Base-by-base conservation (phyloP, 2,329 filamentous ascomycete genomes). In the Septoria petroselini region DNA sequence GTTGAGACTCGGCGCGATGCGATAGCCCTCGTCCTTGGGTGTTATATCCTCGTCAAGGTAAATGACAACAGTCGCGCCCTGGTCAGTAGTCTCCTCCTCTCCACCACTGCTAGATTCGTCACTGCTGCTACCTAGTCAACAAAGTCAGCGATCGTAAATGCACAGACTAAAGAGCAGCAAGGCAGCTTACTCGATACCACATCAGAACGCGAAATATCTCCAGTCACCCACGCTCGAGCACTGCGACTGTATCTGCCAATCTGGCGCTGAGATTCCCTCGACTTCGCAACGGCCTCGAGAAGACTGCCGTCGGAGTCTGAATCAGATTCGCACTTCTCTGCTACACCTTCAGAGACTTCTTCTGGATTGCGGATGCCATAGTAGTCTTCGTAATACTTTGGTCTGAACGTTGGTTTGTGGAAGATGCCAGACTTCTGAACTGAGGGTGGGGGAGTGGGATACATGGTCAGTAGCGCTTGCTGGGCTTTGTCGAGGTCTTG, bases 361-460 rank as follows among this genome's bases (percentile, higher is more conserved):
- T 60, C 56, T 5, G 40, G 15, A 44, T 58, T 56, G 17, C 23
- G 38, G 7, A 27, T 27, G 41, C 55, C 55, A 27, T 58, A 56
- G 15, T 58, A 11, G 48, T 63, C 61, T 34, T 63, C 57, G 41
- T 62, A 59, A 48, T 59, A 62, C 23, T 39, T 14, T 23, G 40
- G 11, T 19, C 29, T 21, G 4, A 3, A 18, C 41, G 4, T 21
- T 34, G 7, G 29, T 18, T 7, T 33, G 15, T 30, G 21, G 18
- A 14, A 43, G 30, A 2, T 27, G 23, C 23, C 23, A 9, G 23
- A 27, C 23, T 27, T 27, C 23, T 30, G 41, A 43, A 31, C 3
- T 11, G 41, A 21, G 33, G 34, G 34, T 21, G 35, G 38, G 3
- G 38, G 38, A 27, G 38, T 41, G 21, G 23, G 38, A 34, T 34